phyloP scores from a whole-genome alignment of 768 basidiomycete species.

The Amanita pallidorosea region DNA sequence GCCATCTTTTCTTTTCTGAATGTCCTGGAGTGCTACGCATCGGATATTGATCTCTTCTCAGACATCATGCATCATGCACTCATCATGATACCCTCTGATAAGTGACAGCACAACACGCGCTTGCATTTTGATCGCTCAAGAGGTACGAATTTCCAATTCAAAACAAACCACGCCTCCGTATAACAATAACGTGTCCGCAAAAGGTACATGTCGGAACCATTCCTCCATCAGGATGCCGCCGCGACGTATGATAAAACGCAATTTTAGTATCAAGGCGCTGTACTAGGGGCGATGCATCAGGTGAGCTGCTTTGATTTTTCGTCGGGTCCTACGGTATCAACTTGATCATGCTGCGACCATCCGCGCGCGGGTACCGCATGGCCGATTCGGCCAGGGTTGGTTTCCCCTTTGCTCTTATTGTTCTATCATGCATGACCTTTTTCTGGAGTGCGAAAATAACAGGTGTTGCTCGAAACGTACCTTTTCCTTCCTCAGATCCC shows the following conservation, averaged over 20 bases:
- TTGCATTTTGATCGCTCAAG: background rate
- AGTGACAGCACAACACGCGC: background rate
- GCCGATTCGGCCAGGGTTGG: background rate
- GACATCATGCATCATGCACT: too few relatives aligned
- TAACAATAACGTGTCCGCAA: background rate
- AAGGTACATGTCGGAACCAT: background rate
- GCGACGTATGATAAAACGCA: background rate
- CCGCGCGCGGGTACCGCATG: background rate
- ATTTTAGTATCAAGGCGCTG: background rate
- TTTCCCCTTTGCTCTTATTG: slow-evolving; percentile 3
- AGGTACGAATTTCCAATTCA: background rate
- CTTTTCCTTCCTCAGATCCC: background rate
- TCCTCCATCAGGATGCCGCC: background rate
- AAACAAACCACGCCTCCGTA: background rate
- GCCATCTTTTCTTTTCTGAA: too few relatives aligned
- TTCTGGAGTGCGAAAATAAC: background rate
- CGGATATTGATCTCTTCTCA: too few relatives aligned
- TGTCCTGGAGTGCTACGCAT: too few relatives aligned
- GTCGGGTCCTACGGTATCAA: background rate
- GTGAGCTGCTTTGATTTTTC: background rate
- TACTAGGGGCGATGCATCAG: background rate
- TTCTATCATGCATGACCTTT: background rate
- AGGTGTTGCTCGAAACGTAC: background rate
- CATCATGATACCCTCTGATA: too few relatives aligned
- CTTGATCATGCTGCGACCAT: background rate